Evolutionary conservation across 176 grass and related monocot species (phyloP).

Genomic region (Carex kokanica): DNA sequence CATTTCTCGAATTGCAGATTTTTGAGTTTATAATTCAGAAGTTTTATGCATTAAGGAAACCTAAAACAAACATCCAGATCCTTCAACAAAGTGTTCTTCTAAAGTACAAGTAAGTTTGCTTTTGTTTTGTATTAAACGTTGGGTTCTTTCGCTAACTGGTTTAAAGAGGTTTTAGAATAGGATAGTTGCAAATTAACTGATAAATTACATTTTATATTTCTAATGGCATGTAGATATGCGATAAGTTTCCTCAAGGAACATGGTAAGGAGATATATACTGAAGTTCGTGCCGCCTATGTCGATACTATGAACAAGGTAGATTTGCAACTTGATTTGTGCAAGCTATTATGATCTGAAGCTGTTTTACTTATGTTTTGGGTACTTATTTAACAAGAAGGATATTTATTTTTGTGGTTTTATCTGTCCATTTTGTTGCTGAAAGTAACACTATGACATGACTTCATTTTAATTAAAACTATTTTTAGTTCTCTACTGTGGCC

Average conservation of each 20-base stretch:
- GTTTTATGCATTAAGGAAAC: slow-evolving; percentile 97
- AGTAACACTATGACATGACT: neutral
- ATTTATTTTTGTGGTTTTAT: neutral
- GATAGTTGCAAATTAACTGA: slow-evolving; percentile 2
- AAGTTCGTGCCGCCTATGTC: slow-evolving; percentile 89
- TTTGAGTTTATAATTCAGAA: slow-evolving; percentile 95
- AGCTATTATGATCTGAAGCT: neutral
- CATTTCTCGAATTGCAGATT: slow-evolving; percentile 51
- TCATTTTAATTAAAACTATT: neutral
- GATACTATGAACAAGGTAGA: slow-evolving; percentile 99
- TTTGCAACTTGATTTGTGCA: slow-evolving; percentile 3
- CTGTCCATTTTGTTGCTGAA: neutral
- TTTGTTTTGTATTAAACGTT: slow-evolving; percentile 1
- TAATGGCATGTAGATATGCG: slow-evolving; percentile 53
- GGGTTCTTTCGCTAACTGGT: neutral
- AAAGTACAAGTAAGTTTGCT: slow-evolving; percentile 92
- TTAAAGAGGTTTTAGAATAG: neutral
- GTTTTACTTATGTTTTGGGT: neutral
- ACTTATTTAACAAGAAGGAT: slow-evolving; percentile 2
- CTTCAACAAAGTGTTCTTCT: slow-evolving; percentile 91
- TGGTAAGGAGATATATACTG: slow-evolving; percentile 96
- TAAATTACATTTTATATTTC: neutral
- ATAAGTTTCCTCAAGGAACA: slow-evolving; percentile 91
- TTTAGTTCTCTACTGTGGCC: neutral
- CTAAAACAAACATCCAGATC: slow-evolving; percentile 99